Percentiles rank a stretch among this genome's conserved stretches.
phyloP scores from a whole-genome alignment of 2,329 filamentous ascomycete species.

The Epichloe bromicola region DNA sequence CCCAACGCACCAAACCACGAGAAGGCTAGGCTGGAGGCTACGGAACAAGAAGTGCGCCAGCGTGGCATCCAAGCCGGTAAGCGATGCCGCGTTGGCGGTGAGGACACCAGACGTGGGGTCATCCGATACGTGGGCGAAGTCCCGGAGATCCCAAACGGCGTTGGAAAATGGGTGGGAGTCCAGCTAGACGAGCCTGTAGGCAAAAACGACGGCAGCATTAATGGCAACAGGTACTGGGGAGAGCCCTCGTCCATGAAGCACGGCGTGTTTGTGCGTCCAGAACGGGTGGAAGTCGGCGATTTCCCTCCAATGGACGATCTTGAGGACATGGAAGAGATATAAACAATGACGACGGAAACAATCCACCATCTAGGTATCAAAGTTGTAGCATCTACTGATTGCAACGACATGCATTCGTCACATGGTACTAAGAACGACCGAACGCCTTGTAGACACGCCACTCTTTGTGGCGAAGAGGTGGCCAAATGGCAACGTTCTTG shows the following conservation, averaged over 20 bases:
- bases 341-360: constrained; percentile 3
- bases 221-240: constrained; percentile 56
- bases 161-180: constrained; percentile 60
- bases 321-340: constrained; percentile 68
- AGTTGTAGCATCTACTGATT: background rate
- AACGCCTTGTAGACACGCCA: background rate
- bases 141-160: constrained; percentile 54
- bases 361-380: background rate
- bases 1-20: constrained; percentile 65
- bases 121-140: constrained; percentile 63
- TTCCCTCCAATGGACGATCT: constrained; percentile 59
- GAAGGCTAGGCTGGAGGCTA: constrained; percentile 55
- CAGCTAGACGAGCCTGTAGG: constrained; percentile 67
- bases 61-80: constrained; percentile 52
- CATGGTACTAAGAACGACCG: background rate
- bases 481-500: background rate
- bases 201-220: constrained; percentile 69
- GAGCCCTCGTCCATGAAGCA: constrained; percentile 50
- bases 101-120: constrained; percentile 56
- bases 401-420: background rate
- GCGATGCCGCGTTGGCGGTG: constrained; percentile 51
- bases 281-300: constrained; percentile 65
- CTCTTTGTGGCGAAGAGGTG: background rate
- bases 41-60: constrained; percentile 55
- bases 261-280: constrained; percentile 67